phyloP scores from a whole-genome alignment of 768 basidiomycete species.

The Pulveroboletus ravenelii region DNA sequence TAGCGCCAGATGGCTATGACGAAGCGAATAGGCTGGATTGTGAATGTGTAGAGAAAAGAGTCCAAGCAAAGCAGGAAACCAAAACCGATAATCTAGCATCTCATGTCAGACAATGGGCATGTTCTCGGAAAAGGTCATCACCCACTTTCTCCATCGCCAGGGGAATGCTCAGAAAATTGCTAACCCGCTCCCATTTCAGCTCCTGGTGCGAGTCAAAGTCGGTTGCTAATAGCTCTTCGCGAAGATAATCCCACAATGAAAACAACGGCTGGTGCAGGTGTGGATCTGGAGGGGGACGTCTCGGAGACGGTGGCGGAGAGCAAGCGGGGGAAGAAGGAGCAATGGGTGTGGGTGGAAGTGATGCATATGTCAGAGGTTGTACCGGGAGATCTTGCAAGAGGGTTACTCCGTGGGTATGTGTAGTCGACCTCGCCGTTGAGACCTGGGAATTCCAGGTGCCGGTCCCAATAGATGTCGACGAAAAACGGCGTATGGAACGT shows the following conservation, averaged over 20 bases:
- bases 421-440: slow-evolving; percentile 5
- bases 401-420: slow-evolving; percentile 13
- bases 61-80: slow-evolving; percentile 93
- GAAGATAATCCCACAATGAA: slow-evolving; percentile 88
- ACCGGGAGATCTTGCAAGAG: background rate
- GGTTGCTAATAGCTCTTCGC: slow-evolving; percentile 85
- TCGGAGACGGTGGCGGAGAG: slow-evolving; percentile 22
- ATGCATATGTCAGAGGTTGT: slow-evolving; percentile 57
- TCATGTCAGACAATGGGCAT: slow-evolving; percentile 2
- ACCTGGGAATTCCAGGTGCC: slow-evolving; percentile 21
- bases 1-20: slow-evolving; percentile 58
- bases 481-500: slow-evolving; percentile 31
- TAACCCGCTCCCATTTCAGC: slow-evolving; percentile 92
- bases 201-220: slow-evolving; percentile 94
- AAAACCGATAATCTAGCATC: slow-evolving; percentile 75
- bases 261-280: slow-evolving; percentile 46
- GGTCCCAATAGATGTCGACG: slow-evolving; percentile 24
- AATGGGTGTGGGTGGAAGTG: slow-evolving; percentile 71
- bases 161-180: slow-evolving; percentile 92
- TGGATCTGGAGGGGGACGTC: slow-evolving; percentile 7
- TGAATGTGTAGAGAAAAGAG: slow-evolving; percentile 96
- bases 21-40: slow-evolving; percentile 91
- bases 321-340: slow-evolving; percentile 38
- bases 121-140: background rate
- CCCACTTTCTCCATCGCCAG: slow-evolving; percentile 90